Evolutionary conservation across 306 rosid genomes (phyloP).

Genomic region (Luffa aegyptiaca): DNA sequence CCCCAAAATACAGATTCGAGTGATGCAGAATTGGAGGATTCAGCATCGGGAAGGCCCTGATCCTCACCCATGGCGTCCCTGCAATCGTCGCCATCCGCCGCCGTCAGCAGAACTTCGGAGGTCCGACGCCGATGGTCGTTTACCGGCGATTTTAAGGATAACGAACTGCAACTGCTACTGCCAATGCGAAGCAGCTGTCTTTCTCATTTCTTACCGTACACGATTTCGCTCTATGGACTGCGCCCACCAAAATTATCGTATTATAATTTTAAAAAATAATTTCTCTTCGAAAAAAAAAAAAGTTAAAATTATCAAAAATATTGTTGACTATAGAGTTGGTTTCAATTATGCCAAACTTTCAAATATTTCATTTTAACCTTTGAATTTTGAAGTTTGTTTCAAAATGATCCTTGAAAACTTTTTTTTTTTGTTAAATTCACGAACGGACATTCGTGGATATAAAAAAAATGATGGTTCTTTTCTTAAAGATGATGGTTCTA

Average conservation of each 20-base stretch:
- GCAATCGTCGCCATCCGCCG: conserved; percentile 13
- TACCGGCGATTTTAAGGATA: conserved; percentile 2
- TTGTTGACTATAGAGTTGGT: too few species aligned
- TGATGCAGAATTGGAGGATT: conserved; percentile 32
- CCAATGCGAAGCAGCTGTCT: not conserved
- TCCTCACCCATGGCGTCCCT: conserved; percentile 5
- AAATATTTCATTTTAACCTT: too few species aligned
- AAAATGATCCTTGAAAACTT: too few species aligned
- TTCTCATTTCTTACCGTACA: conserved; percentile 4
- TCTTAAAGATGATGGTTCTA: too few species aligned
- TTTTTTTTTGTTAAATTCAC: too few species aligned
- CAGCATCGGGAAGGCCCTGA: conserved; percentile 12
- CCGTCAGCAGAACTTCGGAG: not conserved
- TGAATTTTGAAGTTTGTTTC: too few species aligned
- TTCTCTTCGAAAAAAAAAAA: too few species aligned
- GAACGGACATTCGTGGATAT: too few species aligned
- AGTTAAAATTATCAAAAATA: too few species aligned
- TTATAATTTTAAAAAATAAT: not conserved
- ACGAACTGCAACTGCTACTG: not conserved
- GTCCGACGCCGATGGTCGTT: not conserved
- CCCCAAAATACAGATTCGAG: conserved; percentile 14
- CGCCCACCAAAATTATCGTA: not conserved
- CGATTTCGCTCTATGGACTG: not conserved
- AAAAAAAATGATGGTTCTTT: too few species aligned
- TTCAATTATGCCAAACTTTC: too few species aligned